Base-by-base conservation (phyloP, 2,329 filamentous ascomycete genomes). In the Aureobasidium sp. region DNA sequence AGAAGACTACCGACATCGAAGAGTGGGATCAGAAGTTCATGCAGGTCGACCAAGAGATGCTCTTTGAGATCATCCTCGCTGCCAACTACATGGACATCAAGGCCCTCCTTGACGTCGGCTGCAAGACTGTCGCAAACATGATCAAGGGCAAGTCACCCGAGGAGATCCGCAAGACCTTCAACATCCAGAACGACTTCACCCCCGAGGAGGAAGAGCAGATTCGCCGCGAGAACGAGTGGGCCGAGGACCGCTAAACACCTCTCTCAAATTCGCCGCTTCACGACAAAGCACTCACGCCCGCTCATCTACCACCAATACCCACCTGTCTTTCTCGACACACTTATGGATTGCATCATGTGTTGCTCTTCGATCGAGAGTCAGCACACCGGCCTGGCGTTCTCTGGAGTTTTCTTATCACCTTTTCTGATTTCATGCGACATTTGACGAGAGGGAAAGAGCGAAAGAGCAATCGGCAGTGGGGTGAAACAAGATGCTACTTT, bases 21-120 rank as follows among this genome's bases (percentile, higher is more conserved):
- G 94, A 99, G 78, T 99, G 94, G 94, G 94, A 99, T 70, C 93
- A 97, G 77, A 99, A 99, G 79, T 99, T 97, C 77, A 97, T 99
- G 94, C 93, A 97, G 78, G 94, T 99, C 21, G 94, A 99, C 75
- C 94, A 99, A 74, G 94, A 99, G 78, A 97, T 99, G 94, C 85
- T 99, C 1, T 99, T 99, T 68, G 94, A 99, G 81, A 97, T 99
- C 72, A 99, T 99, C 69, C 83, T 99, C 30, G 91, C 94, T 3
- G 91, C 93, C 70, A 99, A 99, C 82, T 99, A 97, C 76, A 88
- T 99, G 63, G 94, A 99, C 69, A 99, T 99, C 81, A 99, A 97
- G 84, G 89, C 91, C 1, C 88, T 99, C 1, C 87, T 99, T 32
- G 94, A 99, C 67, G 93, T 97, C 63, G 94, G 94, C 65, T 99